Base-by-base conservation (phyloP, 1,284 basidiomycete genomes). In the Tremellales sp. region DNA sequence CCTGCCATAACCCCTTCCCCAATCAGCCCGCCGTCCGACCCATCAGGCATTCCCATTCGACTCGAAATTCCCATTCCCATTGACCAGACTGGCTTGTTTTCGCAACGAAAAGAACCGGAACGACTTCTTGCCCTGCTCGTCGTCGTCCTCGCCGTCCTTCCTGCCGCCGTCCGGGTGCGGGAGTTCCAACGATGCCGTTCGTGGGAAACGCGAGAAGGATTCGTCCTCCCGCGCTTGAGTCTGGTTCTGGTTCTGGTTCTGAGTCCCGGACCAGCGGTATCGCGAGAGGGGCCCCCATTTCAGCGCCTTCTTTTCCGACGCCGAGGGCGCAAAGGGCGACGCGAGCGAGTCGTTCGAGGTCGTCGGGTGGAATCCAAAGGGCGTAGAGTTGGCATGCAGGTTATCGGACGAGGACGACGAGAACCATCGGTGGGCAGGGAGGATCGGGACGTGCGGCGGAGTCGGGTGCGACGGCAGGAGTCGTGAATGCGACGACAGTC, bases 91-190 rank as follows among this genome's bases (percentile, higher is more conserved):
- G 9, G 37, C 24, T 8, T 58, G 51, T 50, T 66, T 67, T 29
- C 66, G 56, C 6, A 70, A 52, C 31, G 63, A 66, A 53, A 70
- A 70, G 56, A 70, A 70, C 32, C 66, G 54, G 55, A 66, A 68
- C 43, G 57, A 49, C 51, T 64, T 66, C 50, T 57, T 60, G 18
- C 37, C 39, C 39, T 58, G 61, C 10, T 54, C 36, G 26, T 35
- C 38, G 10, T 44, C 40, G 10, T 50, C 50, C 41, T 43, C 53
- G 13, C 21, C 50, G 29, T 51, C 50, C 22, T 27, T 19, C 8
- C 24, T 48, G 14, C 22, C n/a, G 22, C 27, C 37, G 6, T 24
- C 24, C 9, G 14, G 7, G 18, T 9, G 8, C 14, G 12, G 10
- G n/a, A n/a, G n/a, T n/a, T 7, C 37, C 37, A 26, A 9, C 27